Evolutionary conservation across 2,329 filamentous ascomycete species (phyloP).

Genomic region (Aspergillus tamarii): DNA sequence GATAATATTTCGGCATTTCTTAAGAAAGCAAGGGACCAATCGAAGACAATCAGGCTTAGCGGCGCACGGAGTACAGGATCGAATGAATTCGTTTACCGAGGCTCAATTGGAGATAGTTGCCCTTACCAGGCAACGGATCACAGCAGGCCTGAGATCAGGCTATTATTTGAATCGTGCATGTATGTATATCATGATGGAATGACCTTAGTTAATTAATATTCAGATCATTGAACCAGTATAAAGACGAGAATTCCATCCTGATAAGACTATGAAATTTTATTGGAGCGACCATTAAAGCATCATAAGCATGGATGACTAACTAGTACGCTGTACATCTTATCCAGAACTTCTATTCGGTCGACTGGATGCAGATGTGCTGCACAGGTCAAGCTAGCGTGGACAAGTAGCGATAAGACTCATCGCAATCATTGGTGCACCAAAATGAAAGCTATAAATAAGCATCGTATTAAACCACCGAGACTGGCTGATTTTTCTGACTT

Average conservation of each 20-base stretch:
- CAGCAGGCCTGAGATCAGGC: not conserved
- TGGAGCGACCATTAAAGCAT: slow-evolving; percentile 8
- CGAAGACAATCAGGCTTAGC: not conserved
- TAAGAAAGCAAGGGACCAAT: not conserved
- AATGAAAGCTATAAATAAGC: not conserved
- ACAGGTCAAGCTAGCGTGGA: not conserved
- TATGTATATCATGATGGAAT: not conserved
- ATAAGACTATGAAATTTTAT: slow-evolving; percentile 15
- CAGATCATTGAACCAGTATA: not conserved
- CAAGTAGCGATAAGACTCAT: not conserved
- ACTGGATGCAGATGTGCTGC: not conserved
- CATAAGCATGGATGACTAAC: not conserved
- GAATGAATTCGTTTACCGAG: not conserved
- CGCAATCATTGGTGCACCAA: not conserved
- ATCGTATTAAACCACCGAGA: not conserved
- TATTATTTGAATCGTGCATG: not conserved
- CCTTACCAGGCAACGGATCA: not conserved
- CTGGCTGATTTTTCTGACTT: not conserved
- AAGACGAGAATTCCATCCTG: slow-evolving; percentile 12
- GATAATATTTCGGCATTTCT: not conserved
- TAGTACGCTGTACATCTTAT: not conserved
- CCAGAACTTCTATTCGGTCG: not conserved
- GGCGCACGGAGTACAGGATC: not conserved
- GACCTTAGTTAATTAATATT: not conserved
- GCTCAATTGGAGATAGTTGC: not conserved